Base-by-base conservation (phyloP, 2,329 filamentous ascomycete genomes). In the Microcyclosporella mali region DNA sequence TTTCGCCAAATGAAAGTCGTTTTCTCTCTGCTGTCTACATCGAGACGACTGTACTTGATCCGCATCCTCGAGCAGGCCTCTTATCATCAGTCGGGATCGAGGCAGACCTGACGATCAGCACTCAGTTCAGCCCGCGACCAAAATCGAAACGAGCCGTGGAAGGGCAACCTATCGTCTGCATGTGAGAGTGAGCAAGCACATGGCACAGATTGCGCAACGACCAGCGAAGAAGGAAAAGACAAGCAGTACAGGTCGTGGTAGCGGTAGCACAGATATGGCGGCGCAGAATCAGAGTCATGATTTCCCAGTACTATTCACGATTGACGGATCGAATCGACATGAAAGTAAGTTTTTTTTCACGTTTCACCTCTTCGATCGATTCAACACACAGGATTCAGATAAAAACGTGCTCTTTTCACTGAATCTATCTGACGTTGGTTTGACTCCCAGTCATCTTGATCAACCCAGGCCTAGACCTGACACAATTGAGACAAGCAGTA, bases 241-340 rank as follows among this genome's bases (percentile, higher is more conserved):
- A 14, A 31, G 29, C 10, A 30, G 14, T 18, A 25, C 21, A 25
- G 9, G 6, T 25, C 21, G 6, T 6, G 21, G 6, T 6, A 25
- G 21, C 21, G 21, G 21, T 25, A 9, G 21, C 9, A 9, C 21
- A 25, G 21, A 9, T 9, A 25, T 25, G 21, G 21, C 21, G 21
- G n/a, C n/a, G n/a, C n/a, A n/a, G n/a, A n/a, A n/a, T n/a, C 21
- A 25, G 9, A 25, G 21, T 25, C 21, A 25, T 31, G 46, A 56
- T 14, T 63, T 64, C 37, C 62, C 63, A 12, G 49, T 61, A 41
- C 47, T 66, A 33, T 66, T 66, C 54, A 64, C 57, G n/a, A 56
- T 66, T 36, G 57, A 58, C 21, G 55, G 55, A 37, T 56, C 54
- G 25, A 52, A 51, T 35, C 53, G 63, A 33, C 64, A 66, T 44